Percentiles rank a stretch among this genome's conserved stretches.
Conservation (phyloP, 352 stramenopile genomes). For the Phytophthora vignae region DNA sequence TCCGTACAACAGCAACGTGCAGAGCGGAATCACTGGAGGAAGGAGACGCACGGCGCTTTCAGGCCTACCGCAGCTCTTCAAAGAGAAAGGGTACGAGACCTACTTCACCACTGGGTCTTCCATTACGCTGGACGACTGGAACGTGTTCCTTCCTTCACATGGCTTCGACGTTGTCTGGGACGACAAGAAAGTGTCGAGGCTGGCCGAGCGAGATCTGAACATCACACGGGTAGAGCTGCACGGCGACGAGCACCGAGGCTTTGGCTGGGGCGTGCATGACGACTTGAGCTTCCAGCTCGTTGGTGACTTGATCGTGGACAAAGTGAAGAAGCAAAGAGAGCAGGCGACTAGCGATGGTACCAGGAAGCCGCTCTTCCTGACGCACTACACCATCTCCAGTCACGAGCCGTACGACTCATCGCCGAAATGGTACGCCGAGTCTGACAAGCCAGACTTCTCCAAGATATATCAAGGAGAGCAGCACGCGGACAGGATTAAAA, state of each 20-base stretch:
- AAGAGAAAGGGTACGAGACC: conserved; percentile 57
- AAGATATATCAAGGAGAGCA: conserved; percentile 48
- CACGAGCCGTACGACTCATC: conserved; percentile 41
- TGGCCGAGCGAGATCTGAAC: conserved; percentile 38
- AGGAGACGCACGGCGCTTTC: conserved; percentile 35
- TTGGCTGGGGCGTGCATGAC: conserved; percentile 56
- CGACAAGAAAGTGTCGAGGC: conserved; percentile 35
- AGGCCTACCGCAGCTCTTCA: conserved; percentile 57
- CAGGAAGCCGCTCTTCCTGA: conserved; percentile 59
- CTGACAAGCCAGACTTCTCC: conserved; percentile 58
- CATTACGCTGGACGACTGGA: conserved; percentile 49
- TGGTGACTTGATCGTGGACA: conserved; percentile 49
- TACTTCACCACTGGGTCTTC: conserved; percentile 55
- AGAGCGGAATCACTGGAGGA: conserved; percentile 52
- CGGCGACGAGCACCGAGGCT: conserved; percentile 13
- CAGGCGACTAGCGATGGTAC: conserved; percentile 14
- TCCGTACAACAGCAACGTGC: conserved; percentile 54
- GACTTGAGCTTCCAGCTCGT: conserved; percentile 53
- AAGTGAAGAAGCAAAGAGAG: conserved; percentile 34
- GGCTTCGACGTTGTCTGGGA: conserved; percentile 52
- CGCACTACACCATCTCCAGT: conserved; percentile 70
- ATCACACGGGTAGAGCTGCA: conserved; percentile 43
- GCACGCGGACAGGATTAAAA: conserved; percentile 42
- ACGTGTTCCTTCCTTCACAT: conserved; percentile 53
- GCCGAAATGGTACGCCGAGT: conserved; percentile 55